Evolutionary conservation across 1,284 basidiomycete genomes (phyloP), one percentile per base, ranked within the genome.

Genomic region (Heliocybe sulcata): DNA sequence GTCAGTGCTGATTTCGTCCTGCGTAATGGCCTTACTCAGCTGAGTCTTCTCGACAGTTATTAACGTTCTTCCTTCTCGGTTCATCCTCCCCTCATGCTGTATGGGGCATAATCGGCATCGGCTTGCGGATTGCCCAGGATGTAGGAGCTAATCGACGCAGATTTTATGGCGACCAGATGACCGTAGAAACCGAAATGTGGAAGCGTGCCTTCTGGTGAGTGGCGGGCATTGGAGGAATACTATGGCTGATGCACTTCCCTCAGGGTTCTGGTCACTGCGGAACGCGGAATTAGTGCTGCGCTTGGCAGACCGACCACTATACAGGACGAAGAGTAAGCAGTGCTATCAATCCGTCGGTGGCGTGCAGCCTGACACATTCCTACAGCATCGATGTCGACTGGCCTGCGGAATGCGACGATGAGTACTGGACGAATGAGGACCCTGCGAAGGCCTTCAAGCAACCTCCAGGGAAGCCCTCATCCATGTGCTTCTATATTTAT

Each of bases 381-480:
- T 22, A 48, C 51, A 69, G 69, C 59, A 74, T 77, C 60, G 79
- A 81, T 59, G 68, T 77, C 19, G 73, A 76, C 52, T 72, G 73
- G 47, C 79, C 79, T 0, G 62, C 76, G 16, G 75, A 76, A 31
- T 72, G 80, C 9, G 75, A 79, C 54, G 81, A 83, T 60, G 78
- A 79, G 54, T 77, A 71, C 56, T 78, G 75, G 76, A 69, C 61
- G 54, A 51, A 55, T 56, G 64, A 68, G 1, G 64, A 66, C 12
- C 65, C 62, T 22, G 64, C 69, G n/a, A 53, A 58, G n/a, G 53
- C 57, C 0, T 67, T 66, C 54, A 58, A 57, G 53, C 66, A 67
- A 59, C 77, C 78, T 1, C 58, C 65, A 1, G 67, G 63, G 2
- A 63, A 65, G 53, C 66, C 69, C 2, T 64, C 70, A 23, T 58